Conservation (phyloP, 768 basidiomycete species). For the Termitomyces sp. region DNA sequence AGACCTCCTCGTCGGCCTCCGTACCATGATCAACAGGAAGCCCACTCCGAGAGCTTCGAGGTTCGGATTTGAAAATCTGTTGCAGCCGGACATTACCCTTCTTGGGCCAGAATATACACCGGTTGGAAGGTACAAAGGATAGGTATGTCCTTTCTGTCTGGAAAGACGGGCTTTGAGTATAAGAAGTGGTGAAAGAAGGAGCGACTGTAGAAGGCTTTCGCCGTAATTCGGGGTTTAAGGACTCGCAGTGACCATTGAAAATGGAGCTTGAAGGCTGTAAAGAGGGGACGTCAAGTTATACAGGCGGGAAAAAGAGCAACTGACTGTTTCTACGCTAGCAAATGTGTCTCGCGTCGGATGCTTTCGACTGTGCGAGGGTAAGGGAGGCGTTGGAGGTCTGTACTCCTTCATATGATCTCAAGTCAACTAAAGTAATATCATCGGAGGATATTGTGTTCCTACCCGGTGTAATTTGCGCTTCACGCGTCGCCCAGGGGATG, state of each 20-base stretch:
- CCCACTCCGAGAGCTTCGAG: background rate
- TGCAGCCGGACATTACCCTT: conserved; percentile 15
- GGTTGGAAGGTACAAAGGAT: conserved; percentile 24
- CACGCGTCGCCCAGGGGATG: conserved; percentile 8
- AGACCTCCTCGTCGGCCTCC: background rate
- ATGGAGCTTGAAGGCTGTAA: conserved; percentile 4
- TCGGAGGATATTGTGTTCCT: background rate
- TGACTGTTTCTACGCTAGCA: conserved; percentile 1
- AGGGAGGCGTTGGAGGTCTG: conserved; percentile 56
- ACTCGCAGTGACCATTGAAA: background rate
- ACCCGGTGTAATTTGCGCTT: conserved; percentile 21
- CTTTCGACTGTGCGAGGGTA: conserved; percentile 31
- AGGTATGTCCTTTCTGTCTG: conserved; percentile 30
- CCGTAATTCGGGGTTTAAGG: background rate
- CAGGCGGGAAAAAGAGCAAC: background rate
- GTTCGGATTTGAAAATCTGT: conserved; percentile 14
- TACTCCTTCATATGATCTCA: conserved; percentile 32
- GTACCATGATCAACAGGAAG: background rate
- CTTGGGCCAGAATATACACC: conserved; percentile 25
- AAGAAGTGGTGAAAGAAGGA: conserved; percentile 16
- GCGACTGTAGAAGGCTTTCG: conserved; percentile 8
- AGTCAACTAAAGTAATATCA: background rate
- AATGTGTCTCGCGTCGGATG: conserved; percentile 16
- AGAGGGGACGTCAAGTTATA: background rate
- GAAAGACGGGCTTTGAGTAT: conserved; percentile 26